Conservation (phyloP, 345 rosid genomes). For the Populus deltoides region DNA sequence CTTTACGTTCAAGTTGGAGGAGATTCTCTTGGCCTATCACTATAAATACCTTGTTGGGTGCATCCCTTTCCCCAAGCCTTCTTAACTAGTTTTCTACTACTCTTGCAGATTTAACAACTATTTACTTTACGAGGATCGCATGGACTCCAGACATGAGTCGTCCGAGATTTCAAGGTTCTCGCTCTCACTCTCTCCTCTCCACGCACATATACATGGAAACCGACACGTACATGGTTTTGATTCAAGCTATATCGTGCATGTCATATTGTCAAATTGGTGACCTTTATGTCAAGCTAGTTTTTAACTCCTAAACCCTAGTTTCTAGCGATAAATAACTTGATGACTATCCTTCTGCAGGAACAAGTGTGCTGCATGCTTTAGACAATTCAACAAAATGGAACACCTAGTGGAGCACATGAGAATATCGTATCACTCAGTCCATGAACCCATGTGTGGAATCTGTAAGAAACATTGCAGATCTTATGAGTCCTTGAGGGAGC, state of each 20-base stretch:
- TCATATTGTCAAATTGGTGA: neutral
- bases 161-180: constrained; percentile 44
- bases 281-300: no score
- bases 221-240: neutral
- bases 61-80: constrained; percentile 24
- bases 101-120: neutral
- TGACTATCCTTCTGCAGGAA: constrained; percentile 44
- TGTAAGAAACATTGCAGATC: constrained; percentile 88
- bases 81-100: neutral
- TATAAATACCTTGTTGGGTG: constrained; percentile 35
- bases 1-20: neutral
- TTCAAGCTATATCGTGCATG: neutral
- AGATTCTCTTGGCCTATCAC: no score
- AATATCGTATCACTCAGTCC: constrained; percentile 69
- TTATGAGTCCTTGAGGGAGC: constrained; percentile 89
- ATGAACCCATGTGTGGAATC: constrained; percentile 76
- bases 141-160: constrained; percentile 43
- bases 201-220: neutral
- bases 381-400: constrained; percentile 82
- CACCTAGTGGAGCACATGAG: constrained; percentile 96
- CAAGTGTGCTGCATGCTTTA: constrained; percentile 89
- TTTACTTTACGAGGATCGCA: neutral
- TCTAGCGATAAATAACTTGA: neutral
- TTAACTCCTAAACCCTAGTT: no score
- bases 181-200: neutral